A percentile compares a stretch with the other conserved stretches of the same genome.
These are phyloP conservation scores for Xylaria sp. DNA, from an alignment of 2,329 filamentous ascomycete species.

Conservation along the genomic window DNA sequence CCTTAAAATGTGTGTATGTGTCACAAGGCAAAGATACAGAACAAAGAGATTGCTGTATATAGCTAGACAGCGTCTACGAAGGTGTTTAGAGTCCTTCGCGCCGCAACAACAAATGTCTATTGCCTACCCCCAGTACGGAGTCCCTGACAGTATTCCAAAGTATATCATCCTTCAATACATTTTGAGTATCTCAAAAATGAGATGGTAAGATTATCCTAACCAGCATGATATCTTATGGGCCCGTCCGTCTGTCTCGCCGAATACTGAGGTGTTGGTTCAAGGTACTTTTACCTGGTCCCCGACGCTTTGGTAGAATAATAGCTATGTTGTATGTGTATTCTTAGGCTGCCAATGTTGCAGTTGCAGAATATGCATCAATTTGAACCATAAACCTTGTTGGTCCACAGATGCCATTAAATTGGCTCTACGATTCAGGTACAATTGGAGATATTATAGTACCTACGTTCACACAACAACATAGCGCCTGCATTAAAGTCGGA, in stretches of 20 bases:
- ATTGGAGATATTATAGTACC: neutral
- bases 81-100: too few species aligned
- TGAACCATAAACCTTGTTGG: neutral
- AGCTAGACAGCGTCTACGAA: too few species aligned
- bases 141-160: neutral
- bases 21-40: too few species aligned
- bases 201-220: too few species aligned
- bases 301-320: neutral
- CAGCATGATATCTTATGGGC: too few species aligned
- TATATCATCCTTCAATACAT: neutral
- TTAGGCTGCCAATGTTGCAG: neutral
- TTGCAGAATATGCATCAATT: neutral
- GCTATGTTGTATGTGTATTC: neutral
- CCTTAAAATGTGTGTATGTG: neutral
- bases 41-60: too few species aligned
- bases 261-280: neutral
- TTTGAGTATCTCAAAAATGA: neutral
- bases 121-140: too few species aligned
- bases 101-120: too few species aligned
- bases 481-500: neutral
- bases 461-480: neutral
- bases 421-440: neutral
- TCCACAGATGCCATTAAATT: neutral
- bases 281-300: constrained; percentile 10
- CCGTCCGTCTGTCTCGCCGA: neutral